Conservation (phyloP, 1,284 basidiomycete genomes). For the Cutaneotrichosporon cutaneum region DNA sequence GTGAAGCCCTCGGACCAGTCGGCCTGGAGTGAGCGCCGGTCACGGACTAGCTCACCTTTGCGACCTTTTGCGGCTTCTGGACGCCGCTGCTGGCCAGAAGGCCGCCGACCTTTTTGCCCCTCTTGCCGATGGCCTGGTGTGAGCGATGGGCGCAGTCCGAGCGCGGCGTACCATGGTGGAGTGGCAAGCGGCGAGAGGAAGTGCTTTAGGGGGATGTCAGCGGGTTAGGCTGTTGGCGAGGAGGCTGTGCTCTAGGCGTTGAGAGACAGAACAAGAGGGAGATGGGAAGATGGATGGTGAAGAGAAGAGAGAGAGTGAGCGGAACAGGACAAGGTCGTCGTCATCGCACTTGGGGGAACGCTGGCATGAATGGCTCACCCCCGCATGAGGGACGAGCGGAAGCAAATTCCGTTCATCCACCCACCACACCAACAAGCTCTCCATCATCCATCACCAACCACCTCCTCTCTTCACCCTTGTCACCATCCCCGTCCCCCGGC, state of each 20-base stretch:
- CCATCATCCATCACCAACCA: not conserved
- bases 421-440: not conserved
- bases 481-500: not conserved
- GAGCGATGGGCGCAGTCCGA: slow-evolving; percentile 2
- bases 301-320: not conserved
- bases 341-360: not conserved
- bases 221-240: not conserved
- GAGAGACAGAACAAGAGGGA: not conserved
- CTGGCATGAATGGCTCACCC: too few species aligned
- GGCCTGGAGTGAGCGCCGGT: slow-evolving; percentile 59
- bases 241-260: not conserved
- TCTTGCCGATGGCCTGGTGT: slow-evolving; percentile 80
- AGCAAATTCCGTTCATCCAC: too few species aligned
- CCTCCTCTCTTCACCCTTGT: not conserved
- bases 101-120: slow-evolving; percentile 73
- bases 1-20: slow-evolving; percentile 98
- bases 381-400: too few species aligned
- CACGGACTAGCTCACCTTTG: slow-evolving; percentile 27
- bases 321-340: not conserved
- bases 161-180: slow-evolving; percentile 6
- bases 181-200: not conserved
- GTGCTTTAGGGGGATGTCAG: not conserved
- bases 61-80: slow-evolving; percentile 23
- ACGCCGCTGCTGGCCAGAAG: slow-evolving; percentile 61
- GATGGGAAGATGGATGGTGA: not conserved